phyloP scores from a whole-genome alignment of 2,329 filamentous ascomycete species.

The Neopestalotiopsis rosae region DNA sequence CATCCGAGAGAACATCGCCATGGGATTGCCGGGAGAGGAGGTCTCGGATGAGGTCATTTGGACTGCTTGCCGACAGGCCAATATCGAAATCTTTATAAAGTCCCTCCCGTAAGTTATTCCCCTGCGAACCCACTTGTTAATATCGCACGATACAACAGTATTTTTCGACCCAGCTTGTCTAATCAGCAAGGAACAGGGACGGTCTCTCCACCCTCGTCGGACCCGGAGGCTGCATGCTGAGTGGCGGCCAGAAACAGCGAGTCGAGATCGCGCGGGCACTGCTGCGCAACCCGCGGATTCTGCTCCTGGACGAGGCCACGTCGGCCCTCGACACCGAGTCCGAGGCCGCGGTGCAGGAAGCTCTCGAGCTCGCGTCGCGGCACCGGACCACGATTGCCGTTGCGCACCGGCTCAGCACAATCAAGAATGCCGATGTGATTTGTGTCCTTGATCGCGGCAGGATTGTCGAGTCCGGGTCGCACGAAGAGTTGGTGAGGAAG shows the following conservation, averaged over 20 bases:
- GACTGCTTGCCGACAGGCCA: constrained; percentile 61
- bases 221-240: not conserved
- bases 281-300: constrained; percentile 5
- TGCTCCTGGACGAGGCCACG: constrained; percentile 15
- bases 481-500: constrained; percentile 15
- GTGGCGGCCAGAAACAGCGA: constrained; percentile 15
- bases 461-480: constrained; percentile 27
- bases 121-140: too few species aligned
- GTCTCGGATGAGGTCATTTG: constrained; percentile 55
- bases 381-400: constrained; percentile 72
- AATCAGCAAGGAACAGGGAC: not conserved
- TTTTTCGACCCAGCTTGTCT: too few species aligned
- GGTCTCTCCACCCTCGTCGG: constrained; percentile 12
- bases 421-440: constrained; percentile 76
- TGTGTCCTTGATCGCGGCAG: constrained; percentile 44
- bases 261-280: constrained; percentile 12
- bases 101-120: constrained; percentile 7
- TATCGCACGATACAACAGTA: too few species aligned
- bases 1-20: constrained; percentile 65
- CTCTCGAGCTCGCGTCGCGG: constrained; percentile 49
- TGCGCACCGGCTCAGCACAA: constrained; percentile 74
- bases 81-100: constrained; percentile 70
- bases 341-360: not conserved
- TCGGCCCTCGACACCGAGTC: constrained; percentile 11
- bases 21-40: constrained; percentile 60